phyloP scores from a whole-genome alignment of 768 basidiomycete genomes.

The Hericium coralloides region DNA sequence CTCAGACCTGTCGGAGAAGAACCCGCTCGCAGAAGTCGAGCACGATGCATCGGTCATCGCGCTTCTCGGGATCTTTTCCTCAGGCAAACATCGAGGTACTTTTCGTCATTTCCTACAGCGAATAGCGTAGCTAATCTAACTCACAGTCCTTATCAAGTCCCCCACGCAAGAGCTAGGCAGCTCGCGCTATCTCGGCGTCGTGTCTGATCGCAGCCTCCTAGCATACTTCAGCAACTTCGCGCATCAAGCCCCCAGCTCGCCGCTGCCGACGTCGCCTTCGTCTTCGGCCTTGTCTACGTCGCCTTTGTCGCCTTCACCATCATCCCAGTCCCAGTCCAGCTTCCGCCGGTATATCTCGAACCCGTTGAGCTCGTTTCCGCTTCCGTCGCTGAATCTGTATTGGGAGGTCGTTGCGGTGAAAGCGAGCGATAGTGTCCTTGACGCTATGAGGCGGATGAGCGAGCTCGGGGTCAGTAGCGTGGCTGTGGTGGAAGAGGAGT shows the following conservation, averaged over 20 bases:
- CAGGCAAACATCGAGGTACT: slow-evolving; percentile 65
- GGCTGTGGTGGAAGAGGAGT: slow-evolving; percentile 64
- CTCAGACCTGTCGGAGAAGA: slow-evolving; percentile 79
- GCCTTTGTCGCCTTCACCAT: neutral
- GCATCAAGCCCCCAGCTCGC: slow-evolving; percentile 27
- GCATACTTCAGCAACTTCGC: slow-evolving; percentile 50
- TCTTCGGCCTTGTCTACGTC: neutral
- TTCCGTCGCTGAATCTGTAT: slow-evolving; percentile 60
- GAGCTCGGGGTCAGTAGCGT: slow-evolving; percentile 79
- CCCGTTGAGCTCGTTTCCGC: slow-evolving; percentile 43
- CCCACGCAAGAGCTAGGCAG: slow-evolving; percentile 24
- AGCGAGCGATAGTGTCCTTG: slow-evolving; percentile 54
- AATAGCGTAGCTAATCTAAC: neutral
- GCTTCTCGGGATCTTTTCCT: slow-evolving; percentile 56
- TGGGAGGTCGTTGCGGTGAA: slow-evolving; percentile 53
- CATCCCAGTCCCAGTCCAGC: slow-evolving; percentile 18
- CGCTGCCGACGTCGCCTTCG: neutral
- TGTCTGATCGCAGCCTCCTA: slow-evolving; percentile 67
- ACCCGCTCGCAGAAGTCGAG: slow-evolving; percentile 57
- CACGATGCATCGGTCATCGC: slow-evolving; percentile 56
- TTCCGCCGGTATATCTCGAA: slow-evolving; percentile 42
- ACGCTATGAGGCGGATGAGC: slow-evolving; percentile 82
- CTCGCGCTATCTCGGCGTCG: slow-evolving; percentile 52
- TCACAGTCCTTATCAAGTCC: slow-evolving; percentile 47
- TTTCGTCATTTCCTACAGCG: neutral